A percentile compares a stretch with the other conserved stretches of the same genome.
phyloP scores from a whole-genome alignment of 2,329 filamentous ascomycete genomes.

The Hypoxylon sp. region DNA sequence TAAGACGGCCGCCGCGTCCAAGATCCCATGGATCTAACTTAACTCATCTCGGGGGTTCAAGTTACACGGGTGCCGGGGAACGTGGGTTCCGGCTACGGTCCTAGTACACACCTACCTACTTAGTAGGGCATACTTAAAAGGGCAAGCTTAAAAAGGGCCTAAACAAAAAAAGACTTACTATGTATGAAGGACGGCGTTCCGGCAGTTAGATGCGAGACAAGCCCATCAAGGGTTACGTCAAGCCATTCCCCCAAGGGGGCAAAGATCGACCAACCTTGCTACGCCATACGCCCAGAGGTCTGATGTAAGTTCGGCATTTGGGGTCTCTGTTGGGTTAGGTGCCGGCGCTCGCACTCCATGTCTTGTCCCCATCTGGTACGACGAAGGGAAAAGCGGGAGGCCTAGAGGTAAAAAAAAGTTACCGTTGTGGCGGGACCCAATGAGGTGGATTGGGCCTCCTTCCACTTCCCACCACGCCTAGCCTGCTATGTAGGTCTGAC shows the following conservation, averaged over 20 bases:
- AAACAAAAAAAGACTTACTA: background rate
- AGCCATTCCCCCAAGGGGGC: constrained; percentile 20
- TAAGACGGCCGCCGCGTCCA: constrained; percentile 22
- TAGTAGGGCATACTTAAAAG: background rate
- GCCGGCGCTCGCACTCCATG: constrained; percentile 23
- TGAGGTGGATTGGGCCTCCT: constrained; percentile 10
- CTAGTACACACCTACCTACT: no score
- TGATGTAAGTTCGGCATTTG: constrained; percentile 42
- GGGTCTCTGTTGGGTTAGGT: constrained; percentile 36
- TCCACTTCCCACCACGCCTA: no score
- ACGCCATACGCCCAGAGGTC: constrained; percentile 5
- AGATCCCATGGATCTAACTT: no score
- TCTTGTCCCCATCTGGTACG: constrained; percentile 31
- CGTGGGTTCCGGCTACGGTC: constrained; percentile 15
- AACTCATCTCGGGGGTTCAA: constrained; percentile 41
- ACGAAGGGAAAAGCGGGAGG: constrained; percentile 23
- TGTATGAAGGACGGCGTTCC: constrained; percentile 14
- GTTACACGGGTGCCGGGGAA: constrained; percentile 35
- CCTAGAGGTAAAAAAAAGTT: constrained; percentile 24
- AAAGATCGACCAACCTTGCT: constrained; percentile 31
- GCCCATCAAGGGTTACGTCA: constrained; percentile 24
- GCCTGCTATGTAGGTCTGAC: constrained; percentile 1
- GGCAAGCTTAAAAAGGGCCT: background rate
- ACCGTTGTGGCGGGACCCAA: constrained; percentile 42
- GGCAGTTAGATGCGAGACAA: constrained; percentile 43